Evolutionary conservation across 2,329 filamentous ascomycete species (phyloP).

Genomic region (Neocucurbitaria cava): DNA sequence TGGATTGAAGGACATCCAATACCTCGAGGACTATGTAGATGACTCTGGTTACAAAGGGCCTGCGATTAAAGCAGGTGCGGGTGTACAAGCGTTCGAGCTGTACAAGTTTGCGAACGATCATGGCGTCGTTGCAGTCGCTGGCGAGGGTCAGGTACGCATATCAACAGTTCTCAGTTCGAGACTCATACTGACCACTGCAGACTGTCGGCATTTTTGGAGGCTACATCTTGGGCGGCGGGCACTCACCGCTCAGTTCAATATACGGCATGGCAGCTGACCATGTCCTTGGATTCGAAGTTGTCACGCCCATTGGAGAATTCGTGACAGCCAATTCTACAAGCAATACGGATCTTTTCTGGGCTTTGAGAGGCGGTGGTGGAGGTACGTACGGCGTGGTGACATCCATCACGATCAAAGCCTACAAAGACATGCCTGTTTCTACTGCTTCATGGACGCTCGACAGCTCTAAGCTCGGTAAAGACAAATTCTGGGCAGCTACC

Average conservation of each 20-base stretch:
- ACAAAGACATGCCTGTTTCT: slow-evolving; percentile 32
- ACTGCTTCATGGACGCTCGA: slow-evolving; percentile 41
- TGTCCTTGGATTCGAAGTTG: slow-evolving; percentile 33
- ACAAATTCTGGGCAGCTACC: slow-evolving; percentile 37
- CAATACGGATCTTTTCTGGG: slow-evolving; percentile 35
- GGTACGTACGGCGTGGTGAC: slow-evolving; percentile 37
- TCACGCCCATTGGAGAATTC: slow-evolving; percentile 31
- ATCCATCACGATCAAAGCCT: slow-evolving; percentile 34
- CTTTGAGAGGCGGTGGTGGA: slow-evolving; percentile 36
- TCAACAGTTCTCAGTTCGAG: background rate
- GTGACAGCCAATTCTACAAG: slow-evolving; percentile 27
- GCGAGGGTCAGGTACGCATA: slow-evolving; percentile 26
- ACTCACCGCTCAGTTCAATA: slow-evolving; percentile 58
- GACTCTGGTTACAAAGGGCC: slow-evolving; percentile 35
- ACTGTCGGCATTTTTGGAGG: slow-evolving; percentile 58
- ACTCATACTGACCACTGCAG: slow-evolving; percentile 7
- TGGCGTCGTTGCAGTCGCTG: slow-evolving; percentile 30
- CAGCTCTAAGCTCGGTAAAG: slow-evolving; percentile 31
- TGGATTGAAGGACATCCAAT: slow-evolving; percentile 36
- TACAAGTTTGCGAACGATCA: slow-evolving; percentile 35
- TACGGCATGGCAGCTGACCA: slow-evolving; percentile 47
- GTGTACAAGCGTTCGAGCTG: slow-evolving; percentile 35
- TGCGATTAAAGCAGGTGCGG: slow-evolving; percentile 37
- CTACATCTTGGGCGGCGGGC: slow-evolving; percentile 57
- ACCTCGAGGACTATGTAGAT: slow-evolving; percentile 29